Percentiles rank a stretch among this genome's conserved stretches.
phyloP scores from a whole-genome alignment of 306 rosid genomes.

The Cercis canadensis region DNA sequence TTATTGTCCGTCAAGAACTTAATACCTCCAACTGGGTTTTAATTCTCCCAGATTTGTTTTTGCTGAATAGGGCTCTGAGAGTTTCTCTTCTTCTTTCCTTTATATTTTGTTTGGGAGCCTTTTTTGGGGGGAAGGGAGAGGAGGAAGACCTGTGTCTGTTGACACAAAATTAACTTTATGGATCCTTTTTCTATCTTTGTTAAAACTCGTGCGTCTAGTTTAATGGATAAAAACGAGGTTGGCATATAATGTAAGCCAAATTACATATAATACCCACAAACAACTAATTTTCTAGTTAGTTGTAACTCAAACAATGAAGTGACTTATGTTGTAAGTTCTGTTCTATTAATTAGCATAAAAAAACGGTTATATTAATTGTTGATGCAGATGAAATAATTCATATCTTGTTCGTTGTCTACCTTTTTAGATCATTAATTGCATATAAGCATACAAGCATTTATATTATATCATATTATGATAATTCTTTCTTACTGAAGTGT shows the following conservation, averaged over 20 bases:
- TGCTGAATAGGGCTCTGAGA: not conserved
- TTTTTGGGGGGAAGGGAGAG: not conserved
- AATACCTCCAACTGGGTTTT: not conserved
- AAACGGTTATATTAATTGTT: no score
- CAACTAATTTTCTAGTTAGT: not conserved
- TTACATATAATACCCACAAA: constrained; percentile 4
- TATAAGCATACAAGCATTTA: not conserved
- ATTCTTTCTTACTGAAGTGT: constrained; percentile 9
- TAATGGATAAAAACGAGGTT: constrained; percentile 16
- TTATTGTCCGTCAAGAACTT: not conserved
- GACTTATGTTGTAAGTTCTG: constrained; percentile 6
- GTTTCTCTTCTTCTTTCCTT: not conserved
- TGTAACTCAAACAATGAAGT: constrained; percentile 1
- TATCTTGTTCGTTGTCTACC: no score
- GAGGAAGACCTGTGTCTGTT: not conserved
- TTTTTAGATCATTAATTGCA: no score
- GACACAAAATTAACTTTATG: not conserved
- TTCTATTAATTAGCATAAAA: not conserved
- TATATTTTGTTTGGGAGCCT: not conserved
- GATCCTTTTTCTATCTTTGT: not conserved
- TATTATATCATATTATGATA: not conserved
- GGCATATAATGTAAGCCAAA: constrained; percentile 6
- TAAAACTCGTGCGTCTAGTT: constrained; percentile 3
- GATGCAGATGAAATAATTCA: no score
- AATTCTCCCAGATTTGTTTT: constrained; percentile 25